Base-by-base conservation (phyloP, 2,329 filamentous ascomycete genomes). In the Talaromyces rugulosus region DNA sequence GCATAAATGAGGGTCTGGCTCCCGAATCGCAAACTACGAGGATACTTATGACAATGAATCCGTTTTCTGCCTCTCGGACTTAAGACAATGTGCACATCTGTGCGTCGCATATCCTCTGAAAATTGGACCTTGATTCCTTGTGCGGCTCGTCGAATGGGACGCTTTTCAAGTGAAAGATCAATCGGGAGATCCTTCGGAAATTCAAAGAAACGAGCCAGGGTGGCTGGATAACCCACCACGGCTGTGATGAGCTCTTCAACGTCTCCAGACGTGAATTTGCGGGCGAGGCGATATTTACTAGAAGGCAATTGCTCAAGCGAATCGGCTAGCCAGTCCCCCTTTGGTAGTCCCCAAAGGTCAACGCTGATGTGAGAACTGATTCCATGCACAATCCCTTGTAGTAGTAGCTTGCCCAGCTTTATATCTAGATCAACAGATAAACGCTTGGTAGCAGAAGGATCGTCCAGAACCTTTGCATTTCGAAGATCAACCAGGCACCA, bases 171-270 rank as follows among this genome's bases (percentile, higher is more conserved):
- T 9, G 28, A 60, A 36, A 56, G 2, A 31, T 50, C 27, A 7
- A n/a, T 18, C 4, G 57, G 61, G 8, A 60, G 44, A 28, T 44
- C 36, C 6, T 18, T 52, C 6, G 33, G 12, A 9, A 63, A 55
- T 23, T 63, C 61, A 57, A 47, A 42, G 44, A 47, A 63, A 9
- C 94, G 85, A 28, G 92, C 92, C 18, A 99, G 81, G 6, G 89
- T 85, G 71, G 93, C 97, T 2, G 92, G 88, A 0, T 96, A 87
- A 0, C 85, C 90, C 0, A 98, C 81, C 3, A 87, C 84, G 7
- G 80, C 76, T 0, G 90, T 89, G 75, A 98, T 96, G 78, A 96
- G 97, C 5, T 78, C 73, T 57, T 89, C 89, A 64, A 96, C 84
- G 0, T 81, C 74, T 0, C 77, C 71, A 0, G 86, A 87, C 4